Conservation (phyloP, 495 filamentous ascomycete genomes). For the Penicillium turbatum region DNA sequence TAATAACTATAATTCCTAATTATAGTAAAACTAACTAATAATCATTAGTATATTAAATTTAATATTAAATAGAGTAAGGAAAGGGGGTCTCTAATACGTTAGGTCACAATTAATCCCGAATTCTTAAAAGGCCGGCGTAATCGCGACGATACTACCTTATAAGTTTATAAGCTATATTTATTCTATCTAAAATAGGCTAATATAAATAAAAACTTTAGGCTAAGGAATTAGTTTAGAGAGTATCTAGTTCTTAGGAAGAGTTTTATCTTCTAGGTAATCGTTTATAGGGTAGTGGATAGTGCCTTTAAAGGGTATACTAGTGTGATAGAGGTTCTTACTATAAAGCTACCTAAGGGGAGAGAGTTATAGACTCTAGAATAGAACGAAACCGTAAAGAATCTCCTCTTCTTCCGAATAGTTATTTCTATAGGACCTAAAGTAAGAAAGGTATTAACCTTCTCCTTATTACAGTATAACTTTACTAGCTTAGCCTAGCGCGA, state of each 20-base stretch:
- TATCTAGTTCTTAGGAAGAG: constrained; percentile 16
- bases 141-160: constrained; percentile 11
- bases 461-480: constrained; percentile 17
- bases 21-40: constrained; percentile 2
- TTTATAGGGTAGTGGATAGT: constrained; percentile 17
- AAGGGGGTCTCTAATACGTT: constrained; percentile 11
- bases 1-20: background rate
- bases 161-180: constrained; percentile 5
- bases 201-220: constrained; percentile 3
- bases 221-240: constrained; percentile 21
- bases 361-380: constrained; percentile 21
- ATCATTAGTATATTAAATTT: constrained; percentile 16
- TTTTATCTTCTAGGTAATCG: constrained; percentile 22
- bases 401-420: constrained; percentile 13
- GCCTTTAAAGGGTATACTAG: constrained; percentile 21
- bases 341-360: constrained; percentile 14
- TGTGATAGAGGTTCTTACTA: constrained; percentile 13
- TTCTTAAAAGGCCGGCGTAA: constrained; percentile 22
- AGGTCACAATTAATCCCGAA: constrained; percentile 19
- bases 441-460: constrained; percentile 8
- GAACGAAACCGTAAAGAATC: constrained; percentile 6
- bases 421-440: constrained; percentile 5
- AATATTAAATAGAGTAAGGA: constrained; percentile 14
- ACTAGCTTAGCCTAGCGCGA: constrained; percentile 16
- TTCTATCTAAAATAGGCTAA: background rate